These are phyloP conservation scores for Leptographium procerum DNA, from an alignment of 2,329 filamentous ascomycete genomes.

Conservation along the genomic window DNA sequence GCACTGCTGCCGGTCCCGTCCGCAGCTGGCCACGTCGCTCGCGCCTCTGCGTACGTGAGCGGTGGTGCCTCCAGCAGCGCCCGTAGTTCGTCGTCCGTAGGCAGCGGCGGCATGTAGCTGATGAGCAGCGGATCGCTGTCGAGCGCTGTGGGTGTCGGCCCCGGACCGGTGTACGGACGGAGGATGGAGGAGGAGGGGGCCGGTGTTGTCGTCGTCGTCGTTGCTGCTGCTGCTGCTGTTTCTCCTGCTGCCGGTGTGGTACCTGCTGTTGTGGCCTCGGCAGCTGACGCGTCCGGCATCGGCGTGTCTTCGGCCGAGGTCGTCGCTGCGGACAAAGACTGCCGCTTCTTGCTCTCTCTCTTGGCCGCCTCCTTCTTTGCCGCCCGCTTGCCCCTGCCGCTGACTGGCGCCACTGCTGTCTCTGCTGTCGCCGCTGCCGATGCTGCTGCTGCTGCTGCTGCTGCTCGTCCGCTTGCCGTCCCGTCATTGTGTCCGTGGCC, in stretches of 20 bases:
- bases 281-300: slow-evolving; percentile 26
- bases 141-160: slow-evolving; percentile 29
- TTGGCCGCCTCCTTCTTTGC: slow-evolving; percentile 3
- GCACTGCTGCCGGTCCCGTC: slow-evolving; percentile 19
- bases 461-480: neutral
- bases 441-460: slow-evolving; percentile 1
- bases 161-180: slow-evolving; percentile 19
- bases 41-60: slow-evolving; percentile 53
- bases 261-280: neutral
- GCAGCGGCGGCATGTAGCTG: slow-evolving; percentile 45
- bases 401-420: neutral
- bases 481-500: neutral
- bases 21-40: slow-evolving; percentile 4
- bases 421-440: neutral
- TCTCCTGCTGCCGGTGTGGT: too few relatives aligned
- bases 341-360: neutral
- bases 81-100: slow-evolving; percentile 50
- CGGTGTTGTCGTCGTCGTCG: slow-evolving; percentile 11
- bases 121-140: slow-evolving; percentile 48
- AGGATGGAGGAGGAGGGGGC: slow-evolving; percentile 22
- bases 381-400: neutral
- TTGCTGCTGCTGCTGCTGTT: neutral
- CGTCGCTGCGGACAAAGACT: neutral
- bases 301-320: slow-evolving; percentile 21
- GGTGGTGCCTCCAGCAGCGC: slow-evolving; percentile 52